Evolutionary conservation across 73 alveolate species (phyloP).

Genomic region (Uronychia setigera): DNA sequence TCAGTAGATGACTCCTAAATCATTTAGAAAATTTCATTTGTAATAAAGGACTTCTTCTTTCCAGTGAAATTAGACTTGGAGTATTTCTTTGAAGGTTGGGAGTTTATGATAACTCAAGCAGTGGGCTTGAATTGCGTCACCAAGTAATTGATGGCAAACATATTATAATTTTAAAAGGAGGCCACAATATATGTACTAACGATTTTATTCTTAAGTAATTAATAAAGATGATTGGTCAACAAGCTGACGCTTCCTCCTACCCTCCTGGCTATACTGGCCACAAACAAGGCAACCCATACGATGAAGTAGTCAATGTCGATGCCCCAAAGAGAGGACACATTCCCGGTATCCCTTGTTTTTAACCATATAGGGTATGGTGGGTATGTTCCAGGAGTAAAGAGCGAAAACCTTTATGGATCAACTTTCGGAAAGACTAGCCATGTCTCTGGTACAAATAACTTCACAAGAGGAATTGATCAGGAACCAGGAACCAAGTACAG

Average conservation of each 20-base stretch:
- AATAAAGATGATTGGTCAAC: neutral
- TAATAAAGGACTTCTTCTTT: no score
- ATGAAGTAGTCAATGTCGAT: constrained; percentile 52
- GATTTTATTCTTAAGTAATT: neutral
- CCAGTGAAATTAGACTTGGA: no score
- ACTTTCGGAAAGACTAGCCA: constrained; percentile 79
- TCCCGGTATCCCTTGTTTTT: constrained; percentile 40
- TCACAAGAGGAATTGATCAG: constrained; percentile 66
- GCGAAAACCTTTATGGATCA: constrained; percentile 87
- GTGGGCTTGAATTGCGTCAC: no score
- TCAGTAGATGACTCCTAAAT: no score
- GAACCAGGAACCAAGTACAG: constrained; percentile 57
- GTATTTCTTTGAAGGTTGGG: no score
- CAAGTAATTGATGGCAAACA: no score
- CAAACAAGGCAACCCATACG: constrained; percentile 55
- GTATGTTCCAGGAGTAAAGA: constrained; percentile 79
- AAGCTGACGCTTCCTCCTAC: neutral
- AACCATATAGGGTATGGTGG: constrained; percentile 77
- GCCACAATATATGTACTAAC: neutral
- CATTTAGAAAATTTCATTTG: no score
- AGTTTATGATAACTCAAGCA: no score
- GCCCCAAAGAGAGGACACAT: constrained; percentile 56
- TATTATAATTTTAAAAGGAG: no score
- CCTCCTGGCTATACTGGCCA: constrained; percentile 94
- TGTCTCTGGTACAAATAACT: constrained; percentile 49